These are phyloP conservation scores for Anthostomella pinea DNA, from an alignment of 2,329 filamentous ascomycete species.

Conservation along the genomic window DNA sequence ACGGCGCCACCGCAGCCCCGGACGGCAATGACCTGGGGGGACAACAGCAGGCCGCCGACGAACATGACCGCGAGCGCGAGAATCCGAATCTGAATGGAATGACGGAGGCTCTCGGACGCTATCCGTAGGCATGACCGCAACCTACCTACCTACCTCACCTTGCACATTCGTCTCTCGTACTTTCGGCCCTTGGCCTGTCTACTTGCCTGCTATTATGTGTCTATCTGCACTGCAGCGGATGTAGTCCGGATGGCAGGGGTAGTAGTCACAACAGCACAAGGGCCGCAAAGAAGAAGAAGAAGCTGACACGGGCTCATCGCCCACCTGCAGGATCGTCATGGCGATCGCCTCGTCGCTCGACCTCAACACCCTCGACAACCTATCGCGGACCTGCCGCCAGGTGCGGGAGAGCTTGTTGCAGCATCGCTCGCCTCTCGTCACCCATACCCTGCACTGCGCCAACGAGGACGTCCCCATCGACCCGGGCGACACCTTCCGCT, in stretches of 20 bases:
- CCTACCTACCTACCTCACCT: conserved; percentile 26
- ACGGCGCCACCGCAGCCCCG: conserved; percentile 2
- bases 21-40: conserved; percentile 8
- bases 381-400: conserved; percentile 78
- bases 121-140: conserved; percentile 56
- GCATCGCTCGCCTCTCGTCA: conserved; percentile 70
- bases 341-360: conserved; percentile 76
- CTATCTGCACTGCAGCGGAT: not conserved
- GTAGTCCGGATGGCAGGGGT: conserved; percentile 4
- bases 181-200: conserved; percentile 1
- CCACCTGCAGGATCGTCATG: conserved; percentile 63
- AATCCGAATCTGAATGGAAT: conserved; percentile 58
- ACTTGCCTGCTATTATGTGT: not conserved
- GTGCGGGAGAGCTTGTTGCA: conserved; percentile 76
- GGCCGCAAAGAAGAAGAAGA: conserved; percentile 2
- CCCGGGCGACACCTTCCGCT: conserved; percentile 54
- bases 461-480: conserved; percentile 63
- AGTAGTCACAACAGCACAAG: conserved; percentile 1
- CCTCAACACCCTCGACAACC: conserved; percentile 79
- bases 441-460: conserved; percentile 73
- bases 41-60: conserved; percentile 7
- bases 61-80: conserved; percentile 23
- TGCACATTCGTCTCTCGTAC: conserved; percentile 13
- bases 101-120: conserved; percentile 62
- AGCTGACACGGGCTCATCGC: conserved; percentile 10